A percentile compares a stretch with the other conserved stretches of the same genome.
Evolutionary conservation across 2,329 filamentous ascomycete species (phyloP).

Genomic region (Sclerotinia spermophila): DNA sequence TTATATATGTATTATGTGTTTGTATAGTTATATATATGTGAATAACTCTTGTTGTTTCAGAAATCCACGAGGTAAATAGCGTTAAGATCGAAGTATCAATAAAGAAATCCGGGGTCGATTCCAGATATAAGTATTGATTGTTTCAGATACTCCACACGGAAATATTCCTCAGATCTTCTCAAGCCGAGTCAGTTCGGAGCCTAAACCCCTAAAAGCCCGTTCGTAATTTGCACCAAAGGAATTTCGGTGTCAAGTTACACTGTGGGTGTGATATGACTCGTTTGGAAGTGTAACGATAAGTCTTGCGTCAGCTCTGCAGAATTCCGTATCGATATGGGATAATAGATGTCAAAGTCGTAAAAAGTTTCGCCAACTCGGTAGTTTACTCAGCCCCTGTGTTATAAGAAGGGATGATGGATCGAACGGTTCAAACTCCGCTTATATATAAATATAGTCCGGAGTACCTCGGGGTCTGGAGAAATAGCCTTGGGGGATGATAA

Average conservation of each 20-base stretch:
- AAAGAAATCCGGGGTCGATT: not conserved
- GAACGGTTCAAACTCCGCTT: conserved; percentile 1
- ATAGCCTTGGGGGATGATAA: not conserved
- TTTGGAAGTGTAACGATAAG: conserved; percentile 14
- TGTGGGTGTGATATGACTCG: not conserved
- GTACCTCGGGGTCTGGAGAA: conserved; percentile 12
- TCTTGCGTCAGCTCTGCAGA: conserved; percentile 18
- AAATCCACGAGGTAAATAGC: too few species aligned
- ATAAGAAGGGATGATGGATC: not conserved
- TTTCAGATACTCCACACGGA: not conserved
- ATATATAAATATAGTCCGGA: conserved; percentile 16
- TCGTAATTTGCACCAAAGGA: conserved; percentile 13
- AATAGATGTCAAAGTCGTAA: conserved; percentile 2
- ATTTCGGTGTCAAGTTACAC: conserved; percentile 3
- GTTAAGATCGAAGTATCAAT: not conserved
- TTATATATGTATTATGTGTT: not conserved
- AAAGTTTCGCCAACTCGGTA: conserved; percentile 1
- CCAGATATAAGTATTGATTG: conserved; percentile 1
- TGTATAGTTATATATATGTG: not conserved
- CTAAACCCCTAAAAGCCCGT: not conserved
- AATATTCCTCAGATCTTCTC: not conserved
- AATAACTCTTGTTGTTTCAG: not conserved
- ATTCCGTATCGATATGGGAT: conserved; percentile 10
- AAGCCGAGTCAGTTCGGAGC: conserved; percentile 11
- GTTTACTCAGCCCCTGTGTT: conserved; percentile 5